phyloP scores from a whole-genome alignment of 2,329 filamentous ascomycete genomes.

The Colletotrichum camelliae region DNA sequence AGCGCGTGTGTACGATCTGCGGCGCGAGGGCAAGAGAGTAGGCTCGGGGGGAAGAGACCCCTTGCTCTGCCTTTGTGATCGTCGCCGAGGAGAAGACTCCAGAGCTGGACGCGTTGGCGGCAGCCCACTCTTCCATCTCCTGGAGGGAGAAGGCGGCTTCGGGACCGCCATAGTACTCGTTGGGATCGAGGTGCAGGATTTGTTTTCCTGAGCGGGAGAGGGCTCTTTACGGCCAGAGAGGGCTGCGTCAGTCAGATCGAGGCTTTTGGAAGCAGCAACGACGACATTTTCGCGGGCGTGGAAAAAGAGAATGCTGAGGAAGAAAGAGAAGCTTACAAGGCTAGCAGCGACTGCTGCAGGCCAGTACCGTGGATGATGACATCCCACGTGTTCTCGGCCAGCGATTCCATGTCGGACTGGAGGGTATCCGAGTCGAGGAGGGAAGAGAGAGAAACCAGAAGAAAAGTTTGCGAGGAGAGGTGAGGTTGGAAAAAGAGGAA shows the following conservation, averaged over 20 bases:
- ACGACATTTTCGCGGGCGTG: conserved; percentile 1
- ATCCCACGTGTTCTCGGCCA: conserved; percentile 79
- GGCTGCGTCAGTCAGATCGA: conserved; percentile 76
- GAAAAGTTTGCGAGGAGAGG: conserved; percentile 16
- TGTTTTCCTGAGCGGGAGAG: conserved; percentile 92
- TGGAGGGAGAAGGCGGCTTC: conserved; percentile 87
- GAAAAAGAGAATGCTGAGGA: conserved; percentile 29
- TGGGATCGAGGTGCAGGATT: conserved; percentile 86
- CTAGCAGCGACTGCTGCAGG: conserved; percentile 79
- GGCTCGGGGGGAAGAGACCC: conserved; percentile 67
- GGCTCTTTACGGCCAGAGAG: conserved; percentile 66
- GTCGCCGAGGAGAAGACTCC: conserved; percentile 40
- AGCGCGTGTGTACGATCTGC: conserved; percentile 85
- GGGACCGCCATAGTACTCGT: conserved; percentile 85
- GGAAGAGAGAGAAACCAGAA: background rate
- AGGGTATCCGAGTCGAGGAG: background rate
- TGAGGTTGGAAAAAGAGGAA: conserved; percentile 19
- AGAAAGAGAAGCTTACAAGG: conserved; percentile 64
- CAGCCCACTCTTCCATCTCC: conserved; percentile 79
- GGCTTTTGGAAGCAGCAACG: conserved; percentile 26
- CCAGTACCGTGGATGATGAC: conserved; percentile 81
- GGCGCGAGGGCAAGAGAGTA: conserved; percentile 88
- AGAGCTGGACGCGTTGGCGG: conserved; percentile 36
- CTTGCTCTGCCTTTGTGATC: conserved; percentile 35
- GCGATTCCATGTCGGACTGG: conserved; percentile 67